Evolutionary conservation across 2,329 filamentous ascomycete genomes (phyloP).

Genomic region (Phaeosphaeria sp.): DNA sequence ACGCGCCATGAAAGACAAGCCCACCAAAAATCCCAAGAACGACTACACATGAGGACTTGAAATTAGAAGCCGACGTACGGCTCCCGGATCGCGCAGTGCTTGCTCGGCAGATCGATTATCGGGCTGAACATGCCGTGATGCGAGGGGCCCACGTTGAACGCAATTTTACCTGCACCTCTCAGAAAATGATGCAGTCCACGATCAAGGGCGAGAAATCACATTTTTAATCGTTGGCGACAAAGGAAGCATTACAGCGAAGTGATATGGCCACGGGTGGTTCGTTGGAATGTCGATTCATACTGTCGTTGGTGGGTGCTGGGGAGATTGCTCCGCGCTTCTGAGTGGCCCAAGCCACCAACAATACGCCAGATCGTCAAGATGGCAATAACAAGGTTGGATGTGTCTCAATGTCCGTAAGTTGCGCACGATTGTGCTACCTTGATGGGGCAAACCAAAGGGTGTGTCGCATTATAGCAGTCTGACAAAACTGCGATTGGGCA

Average conservation of each 20-base stretch:
- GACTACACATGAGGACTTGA: not conserved
- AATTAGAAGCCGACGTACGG: not conserved
- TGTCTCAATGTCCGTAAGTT: not conserved
- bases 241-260: slow-evolving; percentile 12
- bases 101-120: not conserved
- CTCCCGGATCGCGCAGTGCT: not conserved
- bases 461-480: not conserved
- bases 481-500: not conserved
- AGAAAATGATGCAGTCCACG: slow-evolving; percentile 14
- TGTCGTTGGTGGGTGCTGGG: slow-evolving; percentile 27
- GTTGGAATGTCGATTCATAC: slow-evolving; percentile 31
- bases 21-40: not conserved
- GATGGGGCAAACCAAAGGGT: not conserved
- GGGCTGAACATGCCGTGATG: slow-evolving; percentile 1
- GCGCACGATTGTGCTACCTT: not conserved
- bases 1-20: not conserved
- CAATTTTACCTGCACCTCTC: slow-evolving; percentile 6
- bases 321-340: slow-evolving; percentile 35
- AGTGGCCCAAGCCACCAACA: slow-evolving; percentile 22
- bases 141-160: slow-evolving; percentile 14
- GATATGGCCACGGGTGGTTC: slow-evolving; percentile 28
- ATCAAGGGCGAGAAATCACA: slow-evolving; percentile 11
- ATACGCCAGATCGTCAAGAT: not conserved
- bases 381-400: not conserved
- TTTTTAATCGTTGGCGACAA: slow-evolving; percentile 13